These are phyloP conservation scores for Calycina marina DNA, from an alignment of 2,329 filamentous ascomycete genomes.

Conservation along the genomic window DNA sequence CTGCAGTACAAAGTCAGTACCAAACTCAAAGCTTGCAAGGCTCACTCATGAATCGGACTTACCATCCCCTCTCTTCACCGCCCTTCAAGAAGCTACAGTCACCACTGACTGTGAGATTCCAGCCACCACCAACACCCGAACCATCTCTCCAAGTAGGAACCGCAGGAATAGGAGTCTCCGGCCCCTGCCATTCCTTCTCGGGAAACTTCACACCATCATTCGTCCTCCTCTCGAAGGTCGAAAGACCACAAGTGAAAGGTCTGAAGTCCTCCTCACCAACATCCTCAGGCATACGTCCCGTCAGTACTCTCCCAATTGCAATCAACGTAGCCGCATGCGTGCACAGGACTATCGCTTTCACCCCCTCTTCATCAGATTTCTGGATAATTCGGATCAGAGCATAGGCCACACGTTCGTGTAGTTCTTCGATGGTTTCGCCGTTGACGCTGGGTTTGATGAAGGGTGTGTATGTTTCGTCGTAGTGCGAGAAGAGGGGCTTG, in stretches of 20 bases:
- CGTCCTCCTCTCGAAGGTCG: conserved; percentile 43
- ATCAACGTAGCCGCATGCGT: conserved; percentile 87
- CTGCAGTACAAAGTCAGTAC: conserved; percentile 16
- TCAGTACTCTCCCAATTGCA: conserved; percentile 68
- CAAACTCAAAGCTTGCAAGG: neutral
- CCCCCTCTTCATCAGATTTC: conserved; percentile 55
- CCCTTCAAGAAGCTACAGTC: conserved; percentile 70
- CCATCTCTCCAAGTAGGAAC: conserved; percentile 38
- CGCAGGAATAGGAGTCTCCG: conserved; percentile 24
- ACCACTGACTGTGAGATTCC: conserved; percentile 67
- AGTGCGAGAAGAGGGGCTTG: conserved; percentile 47
- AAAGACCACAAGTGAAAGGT: conserved; percentile 73
- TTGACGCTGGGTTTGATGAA: conserved; percentile 52
- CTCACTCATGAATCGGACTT: conserved; percentile 25
- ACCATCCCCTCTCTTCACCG: conserved; percentile 86
- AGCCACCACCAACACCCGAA: conserved; percentile 56
- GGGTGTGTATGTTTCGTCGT: conserved; percentile 43
- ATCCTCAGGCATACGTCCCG: conserved; percentile 60
- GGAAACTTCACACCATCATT: conserved; percentile 21
- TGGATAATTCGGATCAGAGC: conserved; percentile 56
- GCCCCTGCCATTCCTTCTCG: conserved; percentile 20
- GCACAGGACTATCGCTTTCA: conserved; percentile 62
- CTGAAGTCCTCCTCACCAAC: conserved; percentile 64
- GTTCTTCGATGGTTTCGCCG: conserved; percentile 65
- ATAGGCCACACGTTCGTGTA: conserved; percentile 67